These are phyloP conservation scores for Tuber aestivum DNA, from an alignment of 495 filamentous ascomycete species.

Conservation along the genomic window DNA sequence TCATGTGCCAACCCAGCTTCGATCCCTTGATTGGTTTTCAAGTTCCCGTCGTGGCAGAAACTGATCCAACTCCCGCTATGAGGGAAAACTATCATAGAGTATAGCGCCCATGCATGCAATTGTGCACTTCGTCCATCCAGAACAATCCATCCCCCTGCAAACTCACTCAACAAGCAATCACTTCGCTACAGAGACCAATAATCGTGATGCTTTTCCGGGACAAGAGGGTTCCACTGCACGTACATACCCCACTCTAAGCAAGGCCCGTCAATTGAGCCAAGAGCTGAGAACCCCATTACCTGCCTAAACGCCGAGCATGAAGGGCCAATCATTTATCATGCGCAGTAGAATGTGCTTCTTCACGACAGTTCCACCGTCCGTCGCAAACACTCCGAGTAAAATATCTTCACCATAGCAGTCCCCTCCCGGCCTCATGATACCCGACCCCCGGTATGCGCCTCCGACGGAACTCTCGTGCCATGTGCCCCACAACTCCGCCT, in stretches of 20 bases:
- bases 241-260: background rate
- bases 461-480: background rate
- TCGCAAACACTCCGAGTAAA: background rate
- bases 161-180: background rate
- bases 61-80: background rate
- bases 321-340: background rate
- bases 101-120: background rate
- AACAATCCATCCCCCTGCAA: background rate
- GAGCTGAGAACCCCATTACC: background rate
- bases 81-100: background rate
- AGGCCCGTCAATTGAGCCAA: background rate
- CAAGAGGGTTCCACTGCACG: background rate
- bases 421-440: background rate
- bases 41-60: background rate
- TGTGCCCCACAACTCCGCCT: background rate
- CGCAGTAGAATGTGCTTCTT: constrained; percentile 1
- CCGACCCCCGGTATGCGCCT: background rate
- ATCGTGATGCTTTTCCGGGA: background rate
- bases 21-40: background rate
- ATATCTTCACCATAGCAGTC: background rate
- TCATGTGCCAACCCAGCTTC: background rate
- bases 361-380: background rate
- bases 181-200: background rate
- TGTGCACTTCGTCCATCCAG: background rate
- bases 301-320: background rate